Evolutionary conservation across 192 early-diverging fungal genomes (phyloP).

Genomic region (Paraglomus brasilianum): DNA sequence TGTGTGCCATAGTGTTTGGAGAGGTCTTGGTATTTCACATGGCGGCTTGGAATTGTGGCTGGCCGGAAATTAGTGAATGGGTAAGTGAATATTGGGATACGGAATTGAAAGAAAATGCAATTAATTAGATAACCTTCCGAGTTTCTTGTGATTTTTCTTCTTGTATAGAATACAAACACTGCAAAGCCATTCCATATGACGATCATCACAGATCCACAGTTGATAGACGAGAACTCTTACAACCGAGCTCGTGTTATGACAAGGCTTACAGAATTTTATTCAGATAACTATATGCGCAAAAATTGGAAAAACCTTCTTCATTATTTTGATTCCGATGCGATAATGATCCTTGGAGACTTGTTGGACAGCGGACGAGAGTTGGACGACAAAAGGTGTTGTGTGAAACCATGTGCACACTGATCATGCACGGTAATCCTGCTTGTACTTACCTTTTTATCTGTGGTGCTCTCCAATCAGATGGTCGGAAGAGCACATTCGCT

Average conservation of each 20-base stretch:
- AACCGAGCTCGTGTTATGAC: constrained; percentile 62
- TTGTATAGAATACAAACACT: constrained; percentile 14
- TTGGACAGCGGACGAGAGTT: constrained; percentile 76
- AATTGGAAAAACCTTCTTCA: constrained; percentile 67
- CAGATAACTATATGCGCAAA: constrained; percentile 81
- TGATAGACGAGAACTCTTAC: constrained; percentile 91
- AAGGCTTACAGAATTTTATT: constrained; percentile 70
- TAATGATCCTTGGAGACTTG: constrained; percentile 84
- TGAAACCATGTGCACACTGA: constrained; percentile 26
- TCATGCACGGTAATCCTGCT: constrained; percentile 15
- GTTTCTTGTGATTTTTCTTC: not conserved
- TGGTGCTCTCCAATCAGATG: constrained; percentile 40
- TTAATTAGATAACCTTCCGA: not conserved
- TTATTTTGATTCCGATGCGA: constrained; percentile 55
- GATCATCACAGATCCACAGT: constrained; percentile 88
- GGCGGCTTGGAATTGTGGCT: constrained; percentile 20
- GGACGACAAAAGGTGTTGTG: constrained; percentile 42
- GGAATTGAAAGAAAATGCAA: not conserved
- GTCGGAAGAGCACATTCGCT: constrained; percentile 54
- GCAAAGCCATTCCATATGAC: constrained; percentile 42
- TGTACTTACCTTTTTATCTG: constrained; percentile 25
- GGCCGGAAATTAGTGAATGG: constrained; percentile 22
- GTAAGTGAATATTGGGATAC: not conserved
- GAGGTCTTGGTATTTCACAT: constrained; percentile 25
- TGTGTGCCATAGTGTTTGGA: constrained; percentile 13